Conservation (phyloP, 2,329 filamentous ascomycete species). For the Aspergillus candidus region DNA sequence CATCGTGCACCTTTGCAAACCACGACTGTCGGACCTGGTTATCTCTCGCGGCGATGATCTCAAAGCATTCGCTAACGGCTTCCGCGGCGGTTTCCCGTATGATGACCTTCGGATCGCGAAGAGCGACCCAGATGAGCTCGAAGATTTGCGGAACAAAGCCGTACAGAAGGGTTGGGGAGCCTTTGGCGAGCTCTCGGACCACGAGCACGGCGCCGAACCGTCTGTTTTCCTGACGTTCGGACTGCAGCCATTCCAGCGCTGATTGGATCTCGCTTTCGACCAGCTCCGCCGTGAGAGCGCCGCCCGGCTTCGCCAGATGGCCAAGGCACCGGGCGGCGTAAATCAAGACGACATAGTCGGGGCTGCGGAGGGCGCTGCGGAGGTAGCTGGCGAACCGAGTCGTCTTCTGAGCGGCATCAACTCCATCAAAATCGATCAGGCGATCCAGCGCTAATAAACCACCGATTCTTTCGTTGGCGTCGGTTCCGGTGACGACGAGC, state of each 20-base stretch:
- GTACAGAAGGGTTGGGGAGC: conserved; percentile 92
- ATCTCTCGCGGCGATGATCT: conserved; percentile 91
- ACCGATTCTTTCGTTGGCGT: conserved; percentile 81
- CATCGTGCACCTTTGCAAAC: conserved; percentile 86
- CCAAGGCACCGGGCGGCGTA: conserved; percentile 83
- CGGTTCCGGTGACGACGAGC: conserved; percentile 77
- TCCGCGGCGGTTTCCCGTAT: conserved; percentile 90
- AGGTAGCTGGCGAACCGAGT: conserved; percentile 90
- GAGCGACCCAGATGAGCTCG: conserved; percentile 90
- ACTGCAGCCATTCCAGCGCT: conserved; percentile 92
- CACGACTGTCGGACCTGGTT: conserved; percentile 77
- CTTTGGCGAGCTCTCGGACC: conserved; percentile 81
- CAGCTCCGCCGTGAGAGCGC: conserved; percentile 87
- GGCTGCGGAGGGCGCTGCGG: conserved; percentile 79
- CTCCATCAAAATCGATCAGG: conserved; percentile 92
- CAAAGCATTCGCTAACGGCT: conserved; percentile 89
- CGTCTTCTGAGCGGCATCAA: conserved; percentile 88
- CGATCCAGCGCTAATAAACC: conserved; percentile 88
- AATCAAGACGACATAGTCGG: conserved; percentile 85
- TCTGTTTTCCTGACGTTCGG: conserved; percentile 86
- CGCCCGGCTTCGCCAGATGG: conserved; percentile 83
- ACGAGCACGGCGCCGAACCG: conserved; percentile 90
- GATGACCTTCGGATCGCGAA: conserved; percentile 81
- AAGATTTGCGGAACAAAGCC: conserved; percentile 92
- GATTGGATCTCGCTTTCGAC: conserved; percentile 97